Percentiles rank a stretch among this genome's conserved stretches.
Evolutionary conservation across 176 grass and related monocot species (phyloP).

Genomic region (Phyllostachys edulis): DNA sequence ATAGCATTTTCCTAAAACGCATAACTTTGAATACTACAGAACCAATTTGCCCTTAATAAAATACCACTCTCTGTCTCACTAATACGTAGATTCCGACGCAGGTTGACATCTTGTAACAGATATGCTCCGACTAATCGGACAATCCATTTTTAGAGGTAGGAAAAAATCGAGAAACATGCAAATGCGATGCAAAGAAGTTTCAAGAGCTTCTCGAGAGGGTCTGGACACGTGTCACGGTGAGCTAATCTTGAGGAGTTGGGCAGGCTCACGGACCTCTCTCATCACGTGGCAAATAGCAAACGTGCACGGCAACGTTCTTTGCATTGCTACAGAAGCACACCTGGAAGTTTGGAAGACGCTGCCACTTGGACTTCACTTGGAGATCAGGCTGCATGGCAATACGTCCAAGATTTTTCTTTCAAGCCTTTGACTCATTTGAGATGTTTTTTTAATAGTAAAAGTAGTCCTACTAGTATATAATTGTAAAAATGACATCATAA

Average conservation of each 20-base stretch:
- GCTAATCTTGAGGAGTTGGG: constrained; percentile 23
- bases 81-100: too few relatives aligned
- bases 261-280: constrained; percentile 15
- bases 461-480: too few relatives aligned
- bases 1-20: too few relatives aligned
- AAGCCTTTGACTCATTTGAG: too few relatives aligned
- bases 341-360: neutral
- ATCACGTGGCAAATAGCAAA: too few relatives aligned
- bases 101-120: too few relatives aligned
- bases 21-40: too few relatives aligned
- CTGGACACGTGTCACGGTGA: constrained; percentile 24
- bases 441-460: too few relatives aligned
- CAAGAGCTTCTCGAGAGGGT: neutral
- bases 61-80: too few relatives aligned
- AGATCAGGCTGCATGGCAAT: neutral
- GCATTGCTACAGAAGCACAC: neutral
- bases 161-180: constrained; percentile 1
- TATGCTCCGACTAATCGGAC: neutral
- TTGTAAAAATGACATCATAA: too few relatives aligned
- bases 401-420: too few relatives aligned
- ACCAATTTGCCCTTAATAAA: too few relatives aligned
- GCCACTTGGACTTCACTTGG: constrained; percentile 26
- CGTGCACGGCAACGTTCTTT: constrained; percentile 38
- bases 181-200: neutral
- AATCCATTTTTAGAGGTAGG: neutral